These are phyloP conservation scores for Lipomyces chichibuensis DNA, from an alignment of 805 yeast genomes.

Conservation along the genomic window DNA sequence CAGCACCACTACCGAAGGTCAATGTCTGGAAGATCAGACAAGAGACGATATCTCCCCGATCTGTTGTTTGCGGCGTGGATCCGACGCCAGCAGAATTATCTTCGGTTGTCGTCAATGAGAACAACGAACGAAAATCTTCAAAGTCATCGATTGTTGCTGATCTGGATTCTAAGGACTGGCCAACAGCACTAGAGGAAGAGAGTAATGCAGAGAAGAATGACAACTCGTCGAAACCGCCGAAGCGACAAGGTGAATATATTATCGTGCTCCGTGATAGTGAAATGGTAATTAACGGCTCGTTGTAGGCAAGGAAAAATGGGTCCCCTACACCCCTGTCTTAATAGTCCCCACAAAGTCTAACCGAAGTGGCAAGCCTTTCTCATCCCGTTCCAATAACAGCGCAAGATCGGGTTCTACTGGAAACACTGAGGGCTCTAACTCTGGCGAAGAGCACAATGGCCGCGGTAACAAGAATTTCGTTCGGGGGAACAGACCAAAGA, in stretches of 20 bases:
- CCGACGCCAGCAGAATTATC: slow-evolving; percentile 34
- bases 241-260: slow-evolving; percentile 26
- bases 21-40: slow-evolving; percentile 60
- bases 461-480: slow-evolving; percentile 21
- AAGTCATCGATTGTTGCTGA: slow-evolving; percentile 34
- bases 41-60: slow-evolving; percentile 9
- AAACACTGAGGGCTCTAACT: slow-evolving; percentile 7
- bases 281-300: slow-evolving; percentile 13
- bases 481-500: slow-evolving; percentile 33
- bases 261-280: neutral
- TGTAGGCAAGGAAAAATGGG: slow-evolving; percentile 68
- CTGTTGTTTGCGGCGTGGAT: slow-evolving; percentile 20
- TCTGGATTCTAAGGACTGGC: slow-evolving; percentile 43
- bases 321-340: slow-evolving; percentile 65
- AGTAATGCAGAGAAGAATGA: slow-evolving; percentile 23
- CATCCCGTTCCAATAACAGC: slow-evolving; percentile 18
- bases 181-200: slow-evolving; percentile 45
- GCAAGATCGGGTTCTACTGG: slow-evolving; percentile 5
- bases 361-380: slow-evolving; percentile 41
- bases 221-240: slow-evolving; percentile 8
- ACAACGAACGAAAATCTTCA: slow-evolving; percentile 35
- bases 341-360: slow-evolving; percentile 43
- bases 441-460: slow-evolving; percentile 20
- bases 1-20: slow-evolving; percentile 66
- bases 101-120: slow-evolving; percentile 40